A percentile compares a stretch with the other conserved stretches of the same genome.
phyloP scores from a whole-genome alignment of 805 yeast genomes.

The Starmerella potacharoeniae region DNA sequence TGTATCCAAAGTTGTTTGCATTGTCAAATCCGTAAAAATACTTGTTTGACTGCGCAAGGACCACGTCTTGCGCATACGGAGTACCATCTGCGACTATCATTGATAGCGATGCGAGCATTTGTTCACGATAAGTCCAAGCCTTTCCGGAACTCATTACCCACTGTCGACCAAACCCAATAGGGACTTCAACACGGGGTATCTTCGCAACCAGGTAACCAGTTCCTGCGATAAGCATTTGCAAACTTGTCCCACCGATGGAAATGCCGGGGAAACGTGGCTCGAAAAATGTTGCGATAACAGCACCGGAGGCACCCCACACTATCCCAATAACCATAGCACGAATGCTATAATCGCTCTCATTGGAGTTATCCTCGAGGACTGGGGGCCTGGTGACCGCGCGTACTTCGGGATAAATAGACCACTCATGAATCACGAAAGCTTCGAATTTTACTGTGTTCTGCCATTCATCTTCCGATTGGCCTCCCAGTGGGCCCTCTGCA shows the following conservation, averaged over 20 bases:
- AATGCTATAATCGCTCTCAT: conserved; percentile 37
- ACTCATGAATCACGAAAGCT: conserved; percentile 34
- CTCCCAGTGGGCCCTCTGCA: conserved; percentile 15
- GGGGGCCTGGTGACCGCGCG: conserved; percentile 43
- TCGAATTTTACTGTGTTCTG: conserved; percentile 26
- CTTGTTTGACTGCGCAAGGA: conserved; percentile 26
- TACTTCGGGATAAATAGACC: conserved; percentile 55
- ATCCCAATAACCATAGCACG: conserved; percentile 42
- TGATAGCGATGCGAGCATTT: conserved; percentile 45
- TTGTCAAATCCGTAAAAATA: conserved; percentile 27
- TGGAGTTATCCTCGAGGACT: conserved; percentile 42
- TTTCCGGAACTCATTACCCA: conserved; percentile 40
- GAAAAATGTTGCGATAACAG: conserved; percentile 48
- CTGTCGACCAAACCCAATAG: conserved; percentile 3
- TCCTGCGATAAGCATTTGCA: conserved; percentile 51
- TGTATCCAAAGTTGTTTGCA: conserved; percentile 37
- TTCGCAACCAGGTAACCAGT: conserved; percentile 37
- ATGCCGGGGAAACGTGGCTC: conserved; percentile 47
- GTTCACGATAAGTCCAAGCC: conserved; percentile 56
- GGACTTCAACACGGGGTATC: conserved; percentile 12
- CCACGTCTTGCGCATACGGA: conserved; percentile 25
- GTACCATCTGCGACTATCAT: conserved; percentile 22
- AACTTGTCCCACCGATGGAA: conserved; percentile 41
- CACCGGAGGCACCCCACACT: conserved; percentile 42
- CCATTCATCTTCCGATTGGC: conserved; percentile 21